These are phyloP conservation scores for Penicillium malachiteum DNA, from an alignment of 495 filamentous ascomycete species.

Conservation along the genomic window DNA sequence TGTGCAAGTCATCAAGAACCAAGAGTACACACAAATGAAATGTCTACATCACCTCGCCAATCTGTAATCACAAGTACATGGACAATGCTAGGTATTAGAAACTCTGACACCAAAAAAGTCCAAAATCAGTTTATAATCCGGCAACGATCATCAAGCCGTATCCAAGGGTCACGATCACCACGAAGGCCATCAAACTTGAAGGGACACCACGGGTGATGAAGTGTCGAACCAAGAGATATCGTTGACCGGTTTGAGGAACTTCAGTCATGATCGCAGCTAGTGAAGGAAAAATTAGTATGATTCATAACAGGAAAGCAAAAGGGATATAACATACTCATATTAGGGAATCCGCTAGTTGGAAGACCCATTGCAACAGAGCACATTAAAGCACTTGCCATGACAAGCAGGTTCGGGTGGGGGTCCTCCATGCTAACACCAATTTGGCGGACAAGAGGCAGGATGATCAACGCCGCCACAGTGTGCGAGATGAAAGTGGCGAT, in stretches of 20 bases:
- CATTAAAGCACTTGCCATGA: slow-evolving; percentile 79
- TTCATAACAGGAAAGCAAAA: slow-evolving; percentile 2
- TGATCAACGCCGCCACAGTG: slow-evolving; percentile 93
- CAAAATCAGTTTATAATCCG: slow-evolving; percentile 56
- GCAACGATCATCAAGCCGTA: slow-evolving; percentile 83
- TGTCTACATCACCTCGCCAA: not conserved
- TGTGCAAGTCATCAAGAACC: not conserved
- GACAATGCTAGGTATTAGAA: too few relatives aligned
- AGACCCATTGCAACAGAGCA: slow-evolving; percentile 79
- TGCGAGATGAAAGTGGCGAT: slow-evolving; percentile 98
- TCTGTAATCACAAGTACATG: not conserved
- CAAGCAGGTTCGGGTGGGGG: slow-evolving; percentile 90
- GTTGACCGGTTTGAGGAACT: slow-evolving; percentile 82
- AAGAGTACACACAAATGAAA: not conserved
- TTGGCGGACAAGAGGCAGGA: slow-evolving; percentile 83
- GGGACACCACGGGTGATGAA: slow-evolving; percentile 92
- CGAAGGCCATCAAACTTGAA: slow-evolving; percentile 73
- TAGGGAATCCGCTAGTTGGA: slow-evolving; percentile 95
- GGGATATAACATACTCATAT: slow-evolving; percentile 81
- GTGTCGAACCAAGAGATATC: slow-evolving; percentile 89
- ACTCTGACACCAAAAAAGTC: not conserved
- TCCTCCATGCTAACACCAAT: slow-evolving; percentile 82
- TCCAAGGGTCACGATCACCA: slow-evolving; percentile 80
- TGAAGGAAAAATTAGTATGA: slow-evolving; percentile 22
- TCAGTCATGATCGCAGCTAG: slow-evolving; percentile 99